Evolutionary conservation across 2,329 filamentous ascomycete species (phyloP).

Genomic region (Botrytis elliptica): DNA sequence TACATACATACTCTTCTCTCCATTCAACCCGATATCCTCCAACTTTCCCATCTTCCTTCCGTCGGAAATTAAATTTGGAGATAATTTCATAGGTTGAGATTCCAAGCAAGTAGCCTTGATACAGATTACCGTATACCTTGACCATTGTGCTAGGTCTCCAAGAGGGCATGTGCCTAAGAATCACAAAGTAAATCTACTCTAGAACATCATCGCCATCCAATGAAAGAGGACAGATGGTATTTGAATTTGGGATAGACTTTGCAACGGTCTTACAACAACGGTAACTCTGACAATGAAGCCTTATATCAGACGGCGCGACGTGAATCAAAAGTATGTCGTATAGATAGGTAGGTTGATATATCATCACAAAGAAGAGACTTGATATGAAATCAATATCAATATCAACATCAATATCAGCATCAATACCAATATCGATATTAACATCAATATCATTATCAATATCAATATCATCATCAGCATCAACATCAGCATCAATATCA

Average conservation of each 20-base stretch:
- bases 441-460: too few species aligned
- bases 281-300: neutral
- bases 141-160: neutral
- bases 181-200: neutral
- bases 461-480: neutral
- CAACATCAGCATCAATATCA: neutral
- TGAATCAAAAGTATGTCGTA: neutral
- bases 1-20: too few species aligned
- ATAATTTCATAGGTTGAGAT: neutral
- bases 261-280: neutral
- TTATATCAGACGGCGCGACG: neutral
- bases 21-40: neutral
- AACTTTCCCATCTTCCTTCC: conserved; percentile 2
- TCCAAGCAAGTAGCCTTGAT: neutral
- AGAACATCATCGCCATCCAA: neutral
- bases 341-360: neutral
- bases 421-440: neutral
- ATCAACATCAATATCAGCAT: neutral
- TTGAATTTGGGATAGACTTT: neutral
- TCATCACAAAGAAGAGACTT: neutral
- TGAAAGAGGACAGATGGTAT: neutral
- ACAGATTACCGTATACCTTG: neutral
- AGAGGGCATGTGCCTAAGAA: neutral
- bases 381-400: neutral
- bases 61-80: conserved; percentile 7